phyloP scores from a whole-genome alignment of 2,329 filamentous ascomycete species.

The Grosmannia serpens region DNA sequence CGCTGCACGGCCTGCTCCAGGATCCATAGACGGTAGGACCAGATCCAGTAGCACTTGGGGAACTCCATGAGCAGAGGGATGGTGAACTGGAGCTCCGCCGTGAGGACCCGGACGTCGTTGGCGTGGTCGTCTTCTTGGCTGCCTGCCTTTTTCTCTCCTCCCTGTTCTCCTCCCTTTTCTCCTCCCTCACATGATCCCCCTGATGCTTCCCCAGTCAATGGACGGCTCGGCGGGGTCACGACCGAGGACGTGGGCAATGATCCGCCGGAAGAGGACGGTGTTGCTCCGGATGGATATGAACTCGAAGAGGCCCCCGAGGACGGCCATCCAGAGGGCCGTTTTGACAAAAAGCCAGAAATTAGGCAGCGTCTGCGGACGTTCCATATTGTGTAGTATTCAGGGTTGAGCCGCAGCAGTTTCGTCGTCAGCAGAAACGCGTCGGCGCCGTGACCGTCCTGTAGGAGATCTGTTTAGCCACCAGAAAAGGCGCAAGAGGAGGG shows the following conservation, averaged over 20 bases:
- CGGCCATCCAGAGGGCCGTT: constrained; percentile 36
- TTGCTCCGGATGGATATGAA: constrained; percentile 43
- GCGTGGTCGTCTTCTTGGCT: background rate
- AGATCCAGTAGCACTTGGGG: constrained; percentile 99
- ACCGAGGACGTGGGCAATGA: constrained; percentile 34
- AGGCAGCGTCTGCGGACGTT: constrained; percentile 70
- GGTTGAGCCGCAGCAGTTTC: constrained; percentile 64
- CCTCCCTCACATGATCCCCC: constrained; percentile 32
- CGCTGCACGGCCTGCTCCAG: constrained; percentile 58
- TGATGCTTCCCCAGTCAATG: constrained; percentile 26
- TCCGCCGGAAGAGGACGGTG: constrained; percentile 51
- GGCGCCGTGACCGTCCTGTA: constrained; percentile 33
- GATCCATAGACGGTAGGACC: constrained; percentile 89
- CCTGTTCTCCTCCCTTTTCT: constrained; percentile 19
- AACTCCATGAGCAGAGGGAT: constrained; percentile 73
- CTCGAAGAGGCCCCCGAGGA: constrained; percentile 43
- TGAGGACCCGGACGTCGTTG: constrained; percentile 41
- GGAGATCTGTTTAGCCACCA: background rate
- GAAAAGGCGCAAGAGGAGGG: background rate
- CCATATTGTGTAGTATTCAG: constrained; percentile 87
- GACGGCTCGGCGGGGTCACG: constrained; percentile 35
- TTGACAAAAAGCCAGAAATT: constrained; percentile 47
- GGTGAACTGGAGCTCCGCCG: constrained; percentile 67
- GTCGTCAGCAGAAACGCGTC: constrained; percentile 57
- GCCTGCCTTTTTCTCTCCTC: background rate